phyloP scores from a whole-genome alignment of 192 early-diverging fungal genomes.

The Mortierella alpina region DNA sequence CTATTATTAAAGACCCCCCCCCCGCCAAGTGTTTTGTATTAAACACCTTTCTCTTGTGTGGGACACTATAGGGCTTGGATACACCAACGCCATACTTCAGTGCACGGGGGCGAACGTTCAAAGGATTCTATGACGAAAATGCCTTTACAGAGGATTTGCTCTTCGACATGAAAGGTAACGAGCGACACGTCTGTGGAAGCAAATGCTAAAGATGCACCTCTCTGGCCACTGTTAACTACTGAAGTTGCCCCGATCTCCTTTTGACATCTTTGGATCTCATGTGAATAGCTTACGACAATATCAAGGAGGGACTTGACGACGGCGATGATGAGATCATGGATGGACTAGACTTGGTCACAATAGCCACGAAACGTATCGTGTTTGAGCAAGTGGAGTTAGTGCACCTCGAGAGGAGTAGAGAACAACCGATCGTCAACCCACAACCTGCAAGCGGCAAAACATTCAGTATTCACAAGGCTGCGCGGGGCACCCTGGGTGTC shows the following conservation, averaged over 20 bases:
- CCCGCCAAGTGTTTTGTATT: background rate
- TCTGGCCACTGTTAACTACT: background rate
- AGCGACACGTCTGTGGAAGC: background rate
- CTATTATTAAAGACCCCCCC: background rate
- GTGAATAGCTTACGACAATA: background rate
- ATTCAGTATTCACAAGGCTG: background rate
- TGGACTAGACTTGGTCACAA: constrained; percentile 17
- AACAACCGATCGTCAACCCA: background rate
- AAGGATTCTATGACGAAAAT: constrained; percentile 40
- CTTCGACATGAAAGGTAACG: constrained; percentile 46
- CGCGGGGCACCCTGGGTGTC: too few species aligned
- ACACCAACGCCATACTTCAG: constrained; percentile 35
- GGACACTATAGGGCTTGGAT: constrained; percentile 18
- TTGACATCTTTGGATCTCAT: background rate
- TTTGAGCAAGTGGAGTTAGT: constrained; percentile 35
- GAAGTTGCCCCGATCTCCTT: background rate
- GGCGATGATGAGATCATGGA: constrained; percentile 26
- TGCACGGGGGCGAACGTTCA: constrained; percentile 16
- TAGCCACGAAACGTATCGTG: constrained; percentile 30
- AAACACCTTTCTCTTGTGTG: too few species aligned
- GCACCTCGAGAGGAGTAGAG: background rate
- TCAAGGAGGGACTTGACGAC: constrained; percentile 17
- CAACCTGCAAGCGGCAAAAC: background rate
- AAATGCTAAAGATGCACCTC: background rate
- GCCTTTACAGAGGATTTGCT: constrained; percentile 43